Evolutionary conservation across 2,329 filamentous ascomycete species (phyloP).

Genomic region (Aspergillus alliaceus): DNA sequence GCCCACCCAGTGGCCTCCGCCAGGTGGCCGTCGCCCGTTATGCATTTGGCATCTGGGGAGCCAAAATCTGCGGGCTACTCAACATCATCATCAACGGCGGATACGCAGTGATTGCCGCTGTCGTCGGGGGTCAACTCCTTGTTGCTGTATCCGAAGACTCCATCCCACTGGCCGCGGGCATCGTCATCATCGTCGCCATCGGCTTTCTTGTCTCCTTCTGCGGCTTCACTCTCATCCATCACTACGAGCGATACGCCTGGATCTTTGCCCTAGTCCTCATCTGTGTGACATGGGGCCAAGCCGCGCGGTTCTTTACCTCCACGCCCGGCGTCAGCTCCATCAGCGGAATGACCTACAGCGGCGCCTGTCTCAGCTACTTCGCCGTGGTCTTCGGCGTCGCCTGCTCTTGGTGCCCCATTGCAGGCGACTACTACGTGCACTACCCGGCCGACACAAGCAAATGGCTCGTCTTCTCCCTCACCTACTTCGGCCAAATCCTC

Average conservation of each 20-base stretch:
- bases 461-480: constrained; percentile 5
- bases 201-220: not conserved
- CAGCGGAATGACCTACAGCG: constrained; percentile 16
- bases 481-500: not conserved
- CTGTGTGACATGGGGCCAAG: constrained; percentile 13
- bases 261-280: constrained; percentile 25
- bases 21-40: constrained; percentile 29
- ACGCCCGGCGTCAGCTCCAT: not conserved
- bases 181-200: constrained; percentile 17
- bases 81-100: constrained; percentile 28
- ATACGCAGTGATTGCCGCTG: constrained; percentile 22
- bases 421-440: constrained; percentile 4
- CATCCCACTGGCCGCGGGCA: constrained; percentile 24
- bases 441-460: not conserved
- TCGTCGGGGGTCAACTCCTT: constrained; percentile 25
- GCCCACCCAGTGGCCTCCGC: constrained; percentile 22
- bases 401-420: constrained; percentile 1
- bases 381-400: constrained; percentile 28
- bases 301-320: constrained; percentile 14
- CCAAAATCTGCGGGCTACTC: constrained; percentile 26
- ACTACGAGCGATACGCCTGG: constrained; percentile 30
- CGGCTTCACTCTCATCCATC: constrained; percentile 8
- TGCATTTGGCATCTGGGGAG: constrained; percentile 29
- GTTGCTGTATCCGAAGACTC: constrained; percentile 24
- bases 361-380: constrained; percentile 36